Base-by-base conservation (phyloP, 2,329 filamentous ascomycete species). In the Lasiodiplodia hormozganensis region DNA sequence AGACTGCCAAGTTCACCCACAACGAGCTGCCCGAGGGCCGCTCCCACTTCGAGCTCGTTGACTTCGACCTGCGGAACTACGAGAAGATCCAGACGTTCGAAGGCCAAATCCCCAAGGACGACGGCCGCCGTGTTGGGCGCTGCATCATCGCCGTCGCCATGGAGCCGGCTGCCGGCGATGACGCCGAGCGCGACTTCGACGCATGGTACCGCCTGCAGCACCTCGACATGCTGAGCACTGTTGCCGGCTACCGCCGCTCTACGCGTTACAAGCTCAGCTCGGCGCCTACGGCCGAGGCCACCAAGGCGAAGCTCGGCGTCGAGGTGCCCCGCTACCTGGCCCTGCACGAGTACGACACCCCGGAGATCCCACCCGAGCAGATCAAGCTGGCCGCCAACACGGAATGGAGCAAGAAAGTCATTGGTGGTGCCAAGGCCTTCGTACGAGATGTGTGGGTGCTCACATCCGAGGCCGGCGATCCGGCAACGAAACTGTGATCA, bases 341-440 rank as follows among this genome's bases (percentile, higher is more conserved):
- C 16, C 21, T 76, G 60, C 70, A 73, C 71, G 75, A 77, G 67
- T 76, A 75, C 57, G 69, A 70, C 47, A 72, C 70, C 2, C 70
- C 74, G 23, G 70, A 66, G 4, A 56, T 73, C 60, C 72, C 73
- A 49, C 69, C 66, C 69, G 69, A 71, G n/a, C 72, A 71, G 21
- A 58, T 76, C 36, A 65, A 31, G 25, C 68, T 65, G 54, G 70
- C 68, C 40, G 65, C 68, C 23, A 64, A 66, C 65, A 73, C 72
- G 40, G 72, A 73, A 65, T 74, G 74, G 74, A 68, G 70, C 51
- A 75, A 71, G 70, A 72, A 49, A 68, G 71, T 74, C 25, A 70
- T 74, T 69, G 72, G 68, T 2, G 62, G 66, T 2, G 62, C 62
- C 7, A 65, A 43, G 62, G 62, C 62, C 3, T 65, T 65, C 34